Evolutionary conservation across 2,329 filamentous ascomycete genomes (phyloP), one percentile per base, ranked within the genome.

Genomic region (Alternaria dauci): DNA sequence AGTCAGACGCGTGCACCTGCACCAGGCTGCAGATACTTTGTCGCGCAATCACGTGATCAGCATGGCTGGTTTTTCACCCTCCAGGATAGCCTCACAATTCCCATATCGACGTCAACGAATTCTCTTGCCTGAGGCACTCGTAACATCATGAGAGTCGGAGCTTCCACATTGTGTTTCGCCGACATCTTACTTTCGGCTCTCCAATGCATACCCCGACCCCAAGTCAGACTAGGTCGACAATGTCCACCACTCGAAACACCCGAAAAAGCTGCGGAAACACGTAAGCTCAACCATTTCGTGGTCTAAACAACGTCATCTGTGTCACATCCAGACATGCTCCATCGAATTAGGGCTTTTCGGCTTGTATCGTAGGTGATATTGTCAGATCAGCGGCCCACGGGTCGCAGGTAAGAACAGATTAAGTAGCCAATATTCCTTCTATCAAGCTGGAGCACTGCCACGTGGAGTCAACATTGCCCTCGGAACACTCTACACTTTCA

Each of bases 171-270:
- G 11, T 52, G 59, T 71, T 69, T 65, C 63, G 61, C 73, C 74
- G 74, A 74, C 62, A 62, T 68, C 44, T 59, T 34, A 54, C 52
- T 52, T 44, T 60, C 72, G 74, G 74, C 74, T 77, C 74, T 76
- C 74, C 74, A 63, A 63, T 57, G 25, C 58, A 30, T 39, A 62
- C 47, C 48, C 67, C 66, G 64, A 58, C 18, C 59, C 44, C 50
- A 63, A 52, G 28, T n/a, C 28, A 38, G 60, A 44, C 23, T 63
- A 66, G 58, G 55, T 52, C 18, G 28, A 44, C 20, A 42, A 52
- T 58, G 30, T 58, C 55, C 61, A 62, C 66, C 66, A 70, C 64
- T 70, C 58, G 41, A 47, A 61, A 63, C 57, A 62, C 60, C 63
- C 56, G 52, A 39, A 61, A 61, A 32, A 38, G 36, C 43, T 62